Conservation (phyloP, 2,329 filamentous ascomycete genomes). For the Sarocladium kiliense region DNA sequence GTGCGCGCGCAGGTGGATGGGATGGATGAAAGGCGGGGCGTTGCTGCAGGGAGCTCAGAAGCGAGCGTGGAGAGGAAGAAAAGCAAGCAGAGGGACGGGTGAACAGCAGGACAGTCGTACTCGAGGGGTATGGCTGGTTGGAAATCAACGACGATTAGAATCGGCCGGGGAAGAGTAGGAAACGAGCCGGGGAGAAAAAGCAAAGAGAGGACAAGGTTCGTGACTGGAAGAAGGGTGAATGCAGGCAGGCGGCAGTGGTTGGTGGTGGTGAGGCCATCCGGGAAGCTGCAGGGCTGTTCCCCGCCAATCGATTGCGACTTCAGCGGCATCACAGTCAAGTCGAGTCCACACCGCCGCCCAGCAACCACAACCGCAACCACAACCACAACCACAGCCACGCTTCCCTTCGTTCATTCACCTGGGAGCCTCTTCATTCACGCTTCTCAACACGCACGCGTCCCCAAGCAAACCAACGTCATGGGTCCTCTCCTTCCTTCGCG, state of each 20-base stretch:
- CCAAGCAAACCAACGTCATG: not conserved
- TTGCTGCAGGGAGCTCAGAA: constrained; percentile 1
- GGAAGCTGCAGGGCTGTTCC: constrained; percentile 4
- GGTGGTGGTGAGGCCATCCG: constrained; percentile 7
- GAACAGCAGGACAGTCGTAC: not conserved
- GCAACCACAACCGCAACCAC: not conserved
- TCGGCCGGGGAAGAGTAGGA: not conserved
- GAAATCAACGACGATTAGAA: constrained; percentile 1
- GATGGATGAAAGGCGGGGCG: not conserved
- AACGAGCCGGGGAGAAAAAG: not conserved
- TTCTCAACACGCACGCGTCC: not conserved
- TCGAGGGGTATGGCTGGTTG: not conserved
- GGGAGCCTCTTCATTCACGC: not conserved
- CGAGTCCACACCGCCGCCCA: not conserved
- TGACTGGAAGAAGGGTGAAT: not conserved
- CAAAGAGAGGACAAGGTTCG: not conserved
- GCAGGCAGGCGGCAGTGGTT: not conserved
- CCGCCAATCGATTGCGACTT: constrained; percentile 5
- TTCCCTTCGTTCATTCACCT: not conserved
- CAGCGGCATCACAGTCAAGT: not conserved
- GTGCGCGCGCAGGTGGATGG: not conserved
- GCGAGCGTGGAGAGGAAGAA: not conserved
- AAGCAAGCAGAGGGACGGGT: not conserved
- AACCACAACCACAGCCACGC: not conserved
- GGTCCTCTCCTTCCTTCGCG: not conserved